Conservation (phyloP, 306 rosid species). For the Pterocarpus macrocarpus region DNA sequence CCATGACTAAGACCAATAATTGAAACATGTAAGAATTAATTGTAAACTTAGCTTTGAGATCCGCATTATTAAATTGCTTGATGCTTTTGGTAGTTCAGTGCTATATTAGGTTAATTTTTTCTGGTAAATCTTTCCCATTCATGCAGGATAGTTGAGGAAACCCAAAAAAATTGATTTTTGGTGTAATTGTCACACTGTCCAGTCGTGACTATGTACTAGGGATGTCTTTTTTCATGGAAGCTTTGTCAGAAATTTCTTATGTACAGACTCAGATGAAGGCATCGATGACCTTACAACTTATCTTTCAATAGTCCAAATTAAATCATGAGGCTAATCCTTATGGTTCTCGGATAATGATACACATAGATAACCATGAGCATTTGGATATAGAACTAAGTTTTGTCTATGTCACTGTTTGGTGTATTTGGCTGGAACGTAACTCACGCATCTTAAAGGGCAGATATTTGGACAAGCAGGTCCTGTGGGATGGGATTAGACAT, state of each 20-base stretch:
- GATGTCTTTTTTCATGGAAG: constrained; percentile 9
- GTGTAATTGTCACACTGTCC: constrained; percentile 11
- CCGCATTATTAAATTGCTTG: background rate
- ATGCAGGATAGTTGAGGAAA: constrained; percentile 4
- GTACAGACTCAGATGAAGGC: constrained; percentile 31
- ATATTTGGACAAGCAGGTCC: too few species aligned
- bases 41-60: constrained; percentile 27
- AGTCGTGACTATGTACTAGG: constrained; percentile 23
- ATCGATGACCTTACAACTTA: constrained; percentile 1
- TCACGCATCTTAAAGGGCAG: too few species aligned
- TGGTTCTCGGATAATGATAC: background rate
- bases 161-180: background rate
- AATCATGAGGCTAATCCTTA: constrained; percentile 8
- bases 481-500: too few species aligned
- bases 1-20: background rate
- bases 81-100: constrained; percentile 37
- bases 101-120: constrained; percentile 5
- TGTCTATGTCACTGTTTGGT: too few species aligned
- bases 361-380: background rate
- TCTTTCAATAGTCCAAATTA: constrained; percentile 22
- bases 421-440: too few species aligned
- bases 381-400: constrained; percentile 22
- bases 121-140: constrained; percentile 26
- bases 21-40: background rate
- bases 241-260: constrained; percentile 28